Conservation (phyloP, 352 stramenopile genomes). For the Globisporangium iwayamae region DNA sequence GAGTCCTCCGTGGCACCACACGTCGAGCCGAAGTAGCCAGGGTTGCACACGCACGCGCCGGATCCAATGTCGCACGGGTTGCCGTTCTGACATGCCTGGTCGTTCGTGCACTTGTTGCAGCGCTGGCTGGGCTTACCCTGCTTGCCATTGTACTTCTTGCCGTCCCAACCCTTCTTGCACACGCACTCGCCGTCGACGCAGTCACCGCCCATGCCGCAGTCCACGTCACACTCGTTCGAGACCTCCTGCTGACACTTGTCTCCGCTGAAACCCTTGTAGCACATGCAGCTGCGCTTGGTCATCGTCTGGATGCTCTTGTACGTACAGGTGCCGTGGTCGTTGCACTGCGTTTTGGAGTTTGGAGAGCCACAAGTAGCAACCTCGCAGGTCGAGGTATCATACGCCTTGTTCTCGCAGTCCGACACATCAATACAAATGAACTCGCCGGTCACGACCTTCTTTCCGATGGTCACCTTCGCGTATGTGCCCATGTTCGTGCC, state of each 20-base stretch:
- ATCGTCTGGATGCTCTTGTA: slow-evolving; percentile 66
- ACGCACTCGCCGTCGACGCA: slow-evolving; percentile 29
- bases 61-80: slow-evolving; percentile 23
- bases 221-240: slow-evolving; percentile 30
- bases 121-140: slow-evolving; percentile 24
- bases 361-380: slow-evolving; percentile 32
- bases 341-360: slow-evolving; percentile 46
- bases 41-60: slow-evolving; percentile 26
- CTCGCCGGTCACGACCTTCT: slow-evolving; percentile 46
- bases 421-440: slow-evolving; percentile 54
- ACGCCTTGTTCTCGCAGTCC: slow-evolving; percentile 55
- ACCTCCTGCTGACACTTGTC: slow-evolving; percentile 25
- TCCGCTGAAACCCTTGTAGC: slow-evolving; percentile 34
- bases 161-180: slow-evolving; percentile 33
- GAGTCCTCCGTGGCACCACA: slow-evolving; percentile 25
- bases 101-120: slow-evolving; percentile 35
- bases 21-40: slow-evolving; percentile 28
- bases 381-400: slow-evolving; percentile 27
- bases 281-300: slow-evolving; percentile 53
- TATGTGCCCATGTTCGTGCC: slow-evolving; percentile 29
- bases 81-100: slow-evolving; percentile 33
- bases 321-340: slow-evolving; percentile 70
- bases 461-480: slow-evolving; percentile 54
- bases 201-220: slow-evolving; percentile 32
- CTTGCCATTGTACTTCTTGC: slow-evolving; percentile 28